phyloP scores from a whole-genome alignment of 2,329 filamentous ascomycete genomes.

The Didymella glomerata region DNA sequence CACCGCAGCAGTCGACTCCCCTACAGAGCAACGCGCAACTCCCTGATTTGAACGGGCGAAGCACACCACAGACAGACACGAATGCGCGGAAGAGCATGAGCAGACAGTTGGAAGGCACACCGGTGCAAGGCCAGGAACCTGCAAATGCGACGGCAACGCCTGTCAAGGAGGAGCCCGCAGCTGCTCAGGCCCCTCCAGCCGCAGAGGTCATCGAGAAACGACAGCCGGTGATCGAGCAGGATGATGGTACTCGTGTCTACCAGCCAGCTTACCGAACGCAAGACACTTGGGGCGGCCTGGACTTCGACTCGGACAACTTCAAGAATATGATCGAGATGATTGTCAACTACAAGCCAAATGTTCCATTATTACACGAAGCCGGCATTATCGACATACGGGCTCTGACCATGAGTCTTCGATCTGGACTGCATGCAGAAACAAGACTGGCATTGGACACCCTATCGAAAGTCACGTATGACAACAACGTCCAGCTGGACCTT shows the following conservation, averaged over 20 bases:
- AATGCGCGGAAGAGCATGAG: slow-evolving; percentile 49
- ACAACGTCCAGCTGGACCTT: slow-evolving; percentile 44
- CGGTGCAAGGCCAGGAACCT: slow-evolving; percentile 40
- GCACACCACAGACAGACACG: slow-evolving; percentile 55
- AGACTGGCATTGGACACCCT: slow-evolving; percentile 87
- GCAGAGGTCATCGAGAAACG: slow-evolving; percentile 32
- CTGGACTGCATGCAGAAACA: slow-evolving; percentile 88
- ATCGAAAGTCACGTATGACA: slow-evolving; percentile 69
- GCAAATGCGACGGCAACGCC: slow-evolving; percentile 42
- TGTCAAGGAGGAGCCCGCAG: slow-evolving; percentile 37
- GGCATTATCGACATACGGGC: slow-evolving; percentile 91
- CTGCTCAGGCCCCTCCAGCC: slow-evolving; percentile 29
- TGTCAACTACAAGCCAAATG: slow-evolving; percentile 73
- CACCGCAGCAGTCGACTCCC: slow-evolving; percentile 53
- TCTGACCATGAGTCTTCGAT: slow-evolving; percentile 87
- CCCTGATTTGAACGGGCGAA: slow-evolving; percentile 55
- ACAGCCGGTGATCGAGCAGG: slow-evolving; percentile 39
- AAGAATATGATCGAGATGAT: slow-evolving; percentile 77
- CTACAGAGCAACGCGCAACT: slow-evolving; percentile 59
- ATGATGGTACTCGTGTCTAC: slow-evolving; percentile 42
- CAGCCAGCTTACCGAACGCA: slow-evolving; percentile 40
- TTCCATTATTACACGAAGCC: slow-evolving; percentile 78
- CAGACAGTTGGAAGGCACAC: slow-evolving; percentile 49
- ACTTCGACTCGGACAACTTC: slow-evolving; percentile 64
- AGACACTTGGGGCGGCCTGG: slow-evolving; percentile 44